Base-by-base conservation (phyloP, 306 rosid species). In the Canavalia gladiata region DNA sequence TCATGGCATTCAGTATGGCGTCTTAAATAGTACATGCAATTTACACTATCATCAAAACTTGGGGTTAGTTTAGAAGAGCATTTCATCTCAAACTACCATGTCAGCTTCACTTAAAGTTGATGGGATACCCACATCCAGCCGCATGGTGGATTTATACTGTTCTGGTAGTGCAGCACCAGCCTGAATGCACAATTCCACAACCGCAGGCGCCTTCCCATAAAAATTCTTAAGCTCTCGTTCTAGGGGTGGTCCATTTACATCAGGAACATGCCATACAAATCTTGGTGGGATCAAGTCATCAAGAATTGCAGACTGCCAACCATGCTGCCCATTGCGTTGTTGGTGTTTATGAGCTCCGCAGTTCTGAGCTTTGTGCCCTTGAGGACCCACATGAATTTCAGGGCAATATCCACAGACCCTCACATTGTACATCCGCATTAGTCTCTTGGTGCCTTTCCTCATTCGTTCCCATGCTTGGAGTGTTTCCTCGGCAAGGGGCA, bases 391-490 rank as follows among this genome's bases (percentile, higher is more conserved):
- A 74, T 95, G 97, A 37, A 95, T 81, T 88, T 95, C 99, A 0
- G 98, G 99, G 82, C 98, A 93, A 85, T 93, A 95, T 72, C 99
- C 98, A 49, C 98, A 95, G 29, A 92, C 99, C 84, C 98, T 86
- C 72, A 95, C 99, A 4, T 30, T 88, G 84, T 95, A 92, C 89
- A 92, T 78, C 86, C 90, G 86, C 92, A 93, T 92, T 25, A 95
- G 81, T 88, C 84, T 90, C 75, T 83, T 91, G 45, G 93, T 87
- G 54, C 98, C 97, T 77, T 37, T 86, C 87, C 94, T 90, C 99
- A 93, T 87, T 70, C 86, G 81, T 63, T 89, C 97, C 99, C 96
- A 95, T 41, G 92, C 94, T 81, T 69, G 72, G 46, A 95, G 89
- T 3, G 98, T 89, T 86, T 92, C 97, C 87, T 90, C 97, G 1